Percentiles rank a stretch among this genome's conserved stretches.
These are phyloP conservation scores for Pseudonitzschia multiseries DNA, from an alignment of 108 stramenopile genomes.

Conservation along the genomic window DNA sequence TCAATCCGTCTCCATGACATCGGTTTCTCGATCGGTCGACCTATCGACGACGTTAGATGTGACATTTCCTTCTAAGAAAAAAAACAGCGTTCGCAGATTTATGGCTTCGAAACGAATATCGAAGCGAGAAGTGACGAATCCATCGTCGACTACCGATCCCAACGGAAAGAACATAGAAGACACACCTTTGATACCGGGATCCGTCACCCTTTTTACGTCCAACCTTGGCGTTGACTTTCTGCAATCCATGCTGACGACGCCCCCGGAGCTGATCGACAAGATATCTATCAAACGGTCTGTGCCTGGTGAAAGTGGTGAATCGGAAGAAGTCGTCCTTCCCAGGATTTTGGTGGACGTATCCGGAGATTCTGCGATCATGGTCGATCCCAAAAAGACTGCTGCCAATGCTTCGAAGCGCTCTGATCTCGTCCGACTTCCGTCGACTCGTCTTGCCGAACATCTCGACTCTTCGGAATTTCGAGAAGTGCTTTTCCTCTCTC, in stretches of 20 bases:
- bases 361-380: conserved; percentile 73
- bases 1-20: not conserved
- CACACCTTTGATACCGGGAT: conserved; percentile 27
- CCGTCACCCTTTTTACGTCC: conserved; percentile 53
- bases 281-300: not conserved
- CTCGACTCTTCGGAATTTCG: conserved; percentile 65
- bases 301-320: not conserved
- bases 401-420: conserved; percentile 45
- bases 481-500: conserved; percentile 75
- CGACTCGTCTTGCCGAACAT: conserved; percentile 51
- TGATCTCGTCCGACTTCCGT: conserved; percentile 69
- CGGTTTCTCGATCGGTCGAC: not conserved
- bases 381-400: conserved; percentile 41
- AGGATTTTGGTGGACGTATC: conserved; percentile 70
- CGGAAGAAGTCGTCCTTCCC: conserved; percentile 25
- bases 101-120: conserved; percentile 19
- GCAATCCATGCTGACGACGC: conserved; percentile 61
- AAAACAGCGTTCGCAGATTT: conserved; percentile 10
- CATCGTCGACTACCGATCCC: not conserved
- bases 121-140: not conserved
- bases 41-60: not conserved
- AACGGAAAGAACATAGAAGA: conserved; percentile 5
- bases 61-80: not conserved
- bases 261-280: conserved; percentile 36
- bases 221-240: conserved; percentile 67